Evolutionary conservation across 331 rosid genomes (phyloP), one percentile per base, ranked within the genome.

Genomic region (Malus hybrid): DNA sequence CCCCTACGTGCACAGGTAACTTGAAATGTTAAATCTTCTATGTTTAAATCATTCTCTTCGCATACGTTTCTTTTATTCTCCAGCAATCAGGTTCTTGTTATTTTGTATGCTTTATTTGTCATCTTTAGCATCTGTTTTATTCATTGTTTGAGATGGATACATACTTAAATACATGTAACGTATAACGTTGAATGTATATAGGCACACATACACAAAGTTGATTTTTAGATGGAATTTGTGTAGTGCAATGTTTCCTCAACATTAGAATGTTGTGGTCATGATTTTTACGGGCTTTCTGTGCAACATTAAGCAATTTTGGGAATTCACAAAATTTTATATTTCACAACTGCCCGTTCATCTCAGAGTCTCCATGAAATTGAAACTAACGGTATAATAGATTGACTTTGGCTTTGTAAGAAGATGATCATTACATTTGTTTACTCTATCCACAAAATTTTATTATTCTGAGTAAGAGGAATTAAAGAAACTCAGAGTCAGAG

Each of bases 1-100:
- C 6, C 96, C 99, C 22, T 79, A 87, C 28, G 97, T 92, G 74
- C 99, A 94, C 87, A 94, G 97, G 99, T 92, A 88, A 69, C 57
- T 76, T 48, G 50, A 57, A 18, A 66, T 48, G 74, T 73, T 63
- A 71, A 71, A 14, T 78, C 72, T 20, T 81, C 75, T 75, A 27
- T 18, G 16, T 76, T 67, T 50, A 73, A 19, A 5, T 39, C 10
- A 16, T 73, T 60, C 33, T 57, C 67, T 71, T 77, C 72, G 62
- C 28, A 5, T 36, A 34, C 33, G 1, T 20, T 73, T 42, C 7
- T 16, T 39, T 27, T 73, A 46, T 50, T 66, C 61, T 52, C 61
- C 50, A 36, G 19, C 56, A 50, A 27, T 73, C 24, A 36, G n/a
- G 70, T 42, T 29, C 14, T 31, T 32, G 33, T 61, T n/a, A 22